A percentile compares a stretch with the other conserved stretches of the same genome.
Conservation (phyloP, 306 rosid species). For the Neltuma alba region DNA sequence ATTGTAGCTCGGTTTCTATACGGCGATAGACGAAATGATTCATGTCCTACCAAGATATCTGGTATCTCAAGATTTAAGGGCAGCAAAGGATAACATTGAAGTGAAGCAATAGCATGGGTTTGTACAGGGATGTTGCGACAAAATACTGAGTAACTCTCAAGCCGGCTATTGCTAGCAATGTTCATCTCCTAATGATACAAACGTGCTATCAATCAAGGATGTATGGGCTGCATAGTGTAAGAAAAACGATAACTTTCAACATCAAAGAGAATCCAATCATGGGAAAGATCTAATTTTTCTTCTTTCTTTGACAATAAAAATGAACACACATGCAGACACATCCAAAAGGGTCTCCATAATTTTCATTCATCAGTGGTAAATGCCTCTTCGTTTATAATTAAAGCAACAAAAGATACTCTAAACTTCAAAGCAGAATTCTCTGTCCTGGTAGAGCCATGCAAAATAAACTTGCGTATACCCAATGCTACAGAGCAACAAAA, state of each 20-base stretch:
- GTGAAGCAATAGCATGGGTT: neutral
- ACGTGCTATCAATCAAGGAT: neutral
- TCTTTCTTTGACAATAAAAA: neutral
- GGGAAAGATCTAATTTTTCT: neutral
- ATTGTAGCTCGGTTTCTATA: neutral
- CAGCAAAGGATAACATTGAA: neutral
- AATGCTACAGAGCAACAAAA: neutral
- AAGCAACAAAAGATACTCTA: neutral
- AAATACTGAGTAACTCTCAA: too few relatives aligned
- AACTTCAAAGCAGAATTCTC: neutral
- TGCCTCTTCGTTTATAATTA: neutral
- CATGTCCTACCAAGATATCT: neutral
- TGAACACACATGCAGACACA: neutral
- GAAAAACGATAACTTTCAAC: neutral
- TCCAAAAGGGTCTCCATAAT: neutral
- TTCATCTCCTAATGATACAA: neutral
- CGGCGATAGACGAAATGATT: neutral
- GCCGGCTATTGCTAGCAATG: too few relatives aligned
- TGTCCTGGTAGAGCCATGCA: neutral
- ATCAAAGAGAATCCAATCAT: neutral
- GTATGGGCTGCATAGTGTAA: neutral
- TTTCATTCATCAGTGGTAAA: neutral
- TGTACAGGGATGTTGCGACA: too few relatives aligned
- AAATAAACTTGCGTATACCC: neutral
- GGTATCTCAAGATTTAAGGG: slow-evolving; percentile 2